These are phyloP conservation scores for Penicillium sp. DNA, from an alignment of 2,329 filamentous ascomycete species.

Conservation along the genomic window DNA sequence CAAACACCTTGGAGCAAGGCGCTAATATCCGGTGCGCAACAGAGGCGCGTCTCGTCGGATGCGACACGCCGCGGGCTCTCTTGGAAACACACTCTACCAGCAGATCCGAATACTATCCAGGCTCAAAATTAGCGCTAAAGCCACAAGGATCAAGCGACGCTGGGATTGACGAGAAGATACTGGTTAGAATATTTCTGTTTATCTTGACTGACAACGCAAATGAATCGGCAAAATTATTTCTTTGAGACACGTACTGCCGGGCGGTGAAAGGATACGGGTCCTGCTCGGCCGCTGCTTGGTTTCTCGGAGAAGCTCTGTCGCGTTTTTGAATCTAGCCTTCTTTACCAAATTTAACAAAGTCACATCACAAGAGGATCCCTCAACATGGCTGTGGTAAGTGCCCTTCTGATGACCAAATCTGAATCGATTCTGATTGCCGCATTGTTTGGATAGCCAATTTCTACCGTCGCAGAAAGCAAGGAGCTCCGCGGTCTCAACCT, in stretches of 20 bases:
- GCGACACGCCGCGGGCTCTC: neutral
- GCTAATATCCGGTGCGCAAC: neutral
- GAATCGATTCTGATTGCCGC: slow-evolving; percentile 4
- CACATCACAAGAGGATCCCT: slow-evolving; percentile 3
- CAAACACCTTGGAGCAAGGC: neutral
- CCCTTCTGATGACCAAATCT: neutral
- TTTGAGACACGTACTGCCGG: slow-evolving; percentile 21
- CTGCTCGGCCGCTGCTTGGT: slow-evolving; percentile 8
- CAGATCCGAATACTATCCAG: no score
- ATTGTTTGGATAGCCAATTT: slow-evolving; percentile 49
- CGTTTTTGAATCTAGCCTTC: slow-evolving; percentile 9
- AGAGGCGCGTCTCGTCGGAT: neutral
- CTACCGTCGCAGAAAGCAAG: slow-evolving; percentile 88
- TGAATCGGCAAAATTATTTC: neutral
- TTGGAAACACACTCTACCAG: neutral
- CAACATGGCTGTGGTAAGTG: slow-evolving; percentile 36
- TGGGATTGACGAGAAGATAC: no score
- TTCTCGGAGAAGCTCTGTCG: slow-evolving; percentile 1
- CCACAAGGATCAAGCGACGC: no score
- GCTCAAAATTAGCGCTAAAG: no score
- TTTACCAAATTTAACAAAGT: slow-evolving; percentile 4
- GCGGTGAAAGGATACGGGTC: slow-evolving; percentile 15
- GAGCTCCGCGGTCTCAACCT: slow-evolving; percentile 95
- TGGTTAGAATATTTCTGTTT: no score
- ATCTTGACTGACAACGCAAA: neutral